phyloP scores from a whole-genome alignment of 305 asterid species.

The Rubia peregrina region DNA sequence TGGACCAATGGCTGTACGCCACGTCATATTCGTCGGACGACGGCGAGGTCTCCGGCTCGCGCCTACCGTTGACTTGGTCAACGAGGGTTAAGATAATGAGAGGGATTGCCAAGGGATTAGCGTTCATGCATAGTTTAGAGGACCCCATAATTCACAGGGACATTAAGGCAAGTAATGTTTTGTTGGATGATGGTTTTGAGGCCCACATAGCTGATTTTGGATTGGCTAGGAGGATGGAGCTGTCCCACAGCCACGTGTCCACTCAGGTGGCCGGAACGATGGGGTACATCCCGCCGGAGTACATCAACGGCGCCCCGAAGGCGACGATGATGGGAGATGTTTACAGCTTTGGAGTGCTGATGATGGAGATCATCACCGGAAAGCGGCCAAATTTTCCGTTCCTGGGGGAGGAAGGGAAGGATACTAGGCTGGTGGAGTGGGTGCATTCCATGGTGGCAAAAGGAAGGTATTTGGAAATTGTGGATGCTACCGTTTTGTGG shows the following conservation, averaged over 20 bases:
- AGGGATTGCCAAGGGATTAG: slow-evolving; percentile 61
- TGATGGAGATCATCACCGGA: slow-evolving; percentile 57
- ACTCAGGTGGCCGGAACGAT: slow-evolving; percentile 86
- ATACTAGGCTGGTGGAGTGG: slow-evolving; percentile 61
- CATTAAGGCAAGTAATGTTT: slow-evolving; percentile 11
- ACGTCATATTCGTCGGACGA: slow-evolving; percentile 28
- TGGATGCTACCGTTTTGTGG: slow-evolving; percentile 41
- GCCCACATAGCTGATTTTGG: slow-evolving; percentile 89
- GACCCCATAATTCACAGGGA: slow-evolving; percentile 58
- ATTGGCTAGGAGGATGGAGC: slow-evolving; percentile 56
- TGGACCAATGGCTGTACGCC: slow-evolving; percentile 86
- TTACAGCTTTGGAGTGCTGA: slow-evolving; percentile 68
- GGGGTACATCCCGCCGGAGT: slow-evolving; percentile 95
- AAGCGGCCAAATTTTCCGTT: slow-evolving; percentile 67
- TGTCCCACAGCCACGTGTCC: slow-evolving; percentile 63
- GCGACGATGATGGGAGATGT: slow-evolving; percentile 61
- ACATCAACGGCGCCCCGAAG: slow-evolving; percentile 45
- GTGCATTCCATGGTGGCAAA: slow-evolving; percentile 33
- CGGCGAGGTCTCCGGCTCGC: slow-evolving; percentile 14
- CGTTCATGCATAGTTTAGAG: slow-evolving; percentile 53
- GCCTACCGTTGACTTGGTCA: slow-evolving; percentile 50
- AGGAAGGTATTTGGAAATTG: slow-evolving; percentile 47
- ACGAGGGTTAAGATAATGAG: slow-evolving; percentile 50
- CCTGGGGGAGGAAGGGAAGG: slow-evolving; percentile 49
- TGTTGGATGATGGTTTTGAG: slow-evolving; percentile 45